Percentiles rank a stretch among this genome's conserved stretches.
phyloP scores from a whole-genome alignment of 2,329 filamentous ascomycete genomes.

The Verticillium zaregamsianum region DNA sequence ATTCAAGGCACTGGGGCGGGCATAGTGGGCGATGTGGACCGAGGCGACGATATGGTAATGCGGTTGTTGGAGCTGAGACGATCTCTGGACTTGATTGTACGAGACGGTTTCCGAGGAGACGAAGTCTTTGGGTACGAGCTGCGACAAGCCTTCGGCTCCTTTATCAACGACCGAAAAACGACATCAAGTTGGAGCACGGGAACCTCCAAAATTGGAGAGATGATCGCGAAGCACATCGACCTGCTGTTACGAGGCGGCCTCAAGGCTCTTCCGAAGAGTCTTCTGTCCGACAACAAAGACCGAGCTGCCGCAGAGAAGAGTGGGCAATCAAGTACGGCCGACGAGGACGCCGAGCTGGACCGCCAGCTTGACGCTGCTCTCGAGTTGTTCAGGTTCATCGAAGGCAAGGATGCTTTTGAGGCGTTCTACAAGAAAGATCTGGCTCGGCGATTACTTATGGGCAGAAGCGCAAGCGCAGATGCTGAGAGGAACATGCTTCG shows the following conservation, averaged over 20 bases:
- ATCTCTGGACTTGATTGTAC: conserved; percentile 71
- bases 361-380: conserved; percentile 88
- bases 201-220: conserved; percentile 93
- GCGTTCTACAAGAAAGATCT: conserved; percentile 99
- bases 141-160: conserved; percentile 79
- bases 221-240: conserved; percentile 98
- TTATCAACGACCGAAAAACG: conserved; percentile 86
- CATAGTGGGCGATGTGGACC: conserved; percentile 77
- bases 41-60: conserved; percentile 80
- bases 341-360: conserved; percentile 90
- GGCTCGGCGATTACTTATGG: conserved; percentile 84
- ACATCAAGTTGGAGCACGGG: conserved; percentile 71
- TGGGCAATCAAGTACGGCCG: conserved; percentile 64
- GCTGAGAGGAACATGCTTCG: conserved; percentile 94
- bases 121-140: conserved; percentile 74
- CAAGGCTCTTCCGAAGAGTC: conserved; percentile 70
- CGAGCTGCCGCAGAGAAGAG: conserved; percentile 53
- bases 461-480: conserved; percentile 87
- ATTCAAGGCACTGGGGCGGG: conserved; percentile 69
- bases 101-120: conserved; percentile 71
- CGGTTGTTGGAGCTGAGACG: conserved; percentile 77
- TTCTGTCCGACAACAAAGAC: conserved; percentile 60
- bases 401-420: conserved; percentile 96
- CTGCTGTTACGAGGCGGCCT: conserved; percentile 80
- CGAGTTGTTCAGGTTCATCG: conserved; percentile 93